Evolutionary conservation across 768 basidiomycete genomes (phyloP).

Genomic region (Pulveroboletus frians): DNA sequence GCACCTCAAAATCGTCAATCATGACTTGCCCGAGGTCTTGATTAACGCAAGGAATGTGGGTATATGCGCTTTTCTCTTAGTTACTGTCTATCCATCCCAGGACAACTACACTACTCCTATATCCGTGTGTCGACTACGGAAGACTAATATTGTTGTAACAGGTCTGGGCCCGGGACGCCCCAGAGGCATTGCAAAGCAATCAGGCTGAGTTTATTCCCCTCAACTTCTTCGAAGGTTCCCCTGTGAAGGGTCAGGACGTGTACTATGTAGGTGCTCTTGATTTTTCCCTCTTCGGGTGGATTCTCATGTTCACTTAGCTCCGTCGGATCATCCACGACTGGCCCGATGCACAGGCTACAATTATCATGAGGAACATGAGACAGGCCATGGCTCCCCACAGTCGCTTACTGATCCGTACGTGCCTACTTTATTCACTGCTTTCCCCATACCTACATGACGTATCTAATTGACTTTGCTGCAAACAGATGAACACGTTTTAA

Average conservation of each 20-base stretch:
- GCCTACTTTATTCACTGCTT: neutral
- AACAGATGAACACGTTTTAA: conserved; percentile 19
- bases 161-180: conserved; percentile 17
- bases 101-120: neutral
- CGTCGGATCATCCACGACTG: conserved; percentile 34
- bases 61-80: neutral
- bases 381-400: conserved; percentile 15
- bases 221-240: conserved; percentile 7
- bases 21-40: conserved; percentile 27
- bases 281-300: neutral
- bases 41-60: conserved; percentile 4
- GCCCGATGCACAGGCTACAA: conserved; percentile 31
- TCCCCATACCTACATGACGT: too few relatives aligned
- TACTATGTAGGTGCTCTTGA: conserved; percentile 20
- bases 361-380: conserved; percentile 28
- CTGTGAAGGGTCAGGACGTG: conserved; percentile 16
- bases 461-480: neutral
- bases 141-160: neutral
- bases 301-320: conserved; percentile 10
- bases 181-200: too few relatives aligned
- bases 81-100: neutral
- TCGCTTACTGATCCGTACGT: too few relatives aligned
- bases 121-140: too few relatives aligned
- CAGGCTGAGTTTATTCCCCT: too few relatives aligned
- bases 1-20: conserved; percentile 23